A percentile compares a stretch with the other conserved stretches of the same genome.
Conservation (phyloP, 306 rosid species). For the Citrullus mucosospermus region DNA sequence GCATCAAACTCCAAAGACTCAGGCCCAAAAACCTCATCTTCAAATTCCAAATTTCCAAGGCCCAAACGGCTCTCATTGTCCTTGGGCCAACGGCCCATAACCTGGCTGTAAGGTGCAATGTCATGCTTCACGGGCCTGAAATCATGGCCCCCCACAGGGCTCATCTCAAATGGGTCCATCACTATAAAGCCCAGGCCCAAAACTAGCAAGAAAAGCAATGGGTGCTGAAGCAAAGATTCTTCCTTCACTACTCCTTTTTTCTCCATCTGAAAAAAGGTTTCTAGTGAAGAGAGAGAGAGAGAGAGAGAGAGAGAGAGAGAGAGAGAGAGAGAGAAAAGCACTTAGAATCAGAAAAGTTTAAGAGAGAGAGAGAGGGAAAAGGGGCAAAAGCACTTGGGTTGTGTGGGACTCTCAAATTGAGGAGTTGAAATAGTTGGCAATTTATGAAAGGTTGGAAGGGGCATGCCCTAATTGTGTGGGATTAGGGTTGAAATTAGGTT, state of each 20-base stretch:
- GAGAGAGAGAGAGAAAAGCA: not conserved
- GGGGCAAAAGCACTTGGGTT: not conserved
- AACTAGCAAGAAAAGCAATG: slow-evolving; percentile 37
- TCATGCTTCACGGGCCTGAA: slow-evolving; percentile 67
- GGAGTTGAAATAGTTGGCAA: not conserved
- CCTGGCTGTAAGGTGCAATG: slow-evolving; percentile 72
- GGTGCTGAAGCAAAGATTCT: slow-evolving; percentile 63
- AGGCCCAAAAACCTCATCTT: slow-evolving; percentile 73
- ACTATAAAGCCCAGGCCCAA: slow-evolving; percentile 41
- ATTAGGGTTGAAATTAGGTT: slow-evolving; percentile 8
- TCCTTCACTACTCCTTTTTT: slow-evolving; percentile 42
- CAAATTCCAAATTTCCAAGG: slow-evolving; percentile 47
- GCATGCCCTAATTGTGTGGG: not conserved
- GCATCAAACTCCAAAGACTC: slow-evolving; percentile 76
- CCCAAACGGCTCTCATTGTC: slow-evolving; percentile 64
- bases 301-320: not conserved
- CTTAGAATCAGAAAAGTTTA: not conserved
- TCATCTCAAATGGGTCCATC: slow-evolving; percentile 81
- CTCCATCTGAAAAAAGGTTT: slow-evolving; percentile 34
- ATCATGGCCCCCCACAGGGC: slow-evolving; percentile 54
- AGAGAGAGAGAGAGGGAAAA: not conserved
- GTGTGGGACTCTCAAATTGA: not conserved
- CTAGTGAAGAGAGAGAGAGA: too few relatives aligned
- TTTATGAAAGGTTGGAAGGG: slow-evolving; percentile 6
- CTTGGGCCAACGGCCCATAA: slow-evolving; percentile 69